phyloP scores from a whole-genome alignment of 305 asterid species.

The Rubia peregrina region DNA sequence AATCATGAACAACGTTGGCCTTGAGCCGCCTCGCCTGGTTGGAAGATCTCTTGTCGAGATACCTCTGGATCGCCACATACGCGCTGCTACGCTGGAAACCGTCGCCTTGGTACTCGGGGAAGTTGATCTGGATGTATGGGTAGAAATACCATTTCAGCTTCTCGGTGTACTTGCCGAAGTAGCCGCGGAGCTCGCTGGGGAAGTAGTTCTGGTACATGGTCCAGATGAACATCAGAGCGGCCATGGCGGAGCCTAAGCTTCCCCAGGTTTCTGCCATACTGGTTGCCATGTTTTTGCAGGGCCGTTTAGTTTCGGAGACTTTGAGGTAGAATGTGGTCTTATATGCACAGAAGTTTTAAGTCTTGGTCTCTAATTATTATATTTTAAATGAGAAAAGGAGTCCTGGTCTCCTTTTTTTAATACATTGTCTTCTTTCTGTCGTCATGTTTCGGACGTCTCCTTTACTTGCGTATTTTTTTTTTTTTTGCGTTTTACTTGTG shows the following conservation, averaged over 20 bases:
- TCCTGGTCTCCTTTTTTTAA: no score
- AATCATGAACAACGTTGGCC: not conserved
- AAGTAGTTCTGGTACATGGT: constrained; percentile 31
- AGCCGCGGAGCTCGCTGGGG: constrained; percentile 24
- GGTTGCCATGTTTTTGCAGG: no score
- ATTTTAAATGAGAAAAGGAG: no score
- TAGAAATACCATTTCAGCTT: no score
- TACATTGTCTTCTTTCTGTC: no score
- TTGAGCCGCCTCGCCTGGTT: not conserved
- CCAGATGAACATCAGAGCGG: constrained; percentile 29
- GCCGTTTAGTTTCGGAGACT: no score
- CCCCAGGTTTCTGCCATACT: not conserved
- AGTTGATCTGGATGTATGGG: not conserved
- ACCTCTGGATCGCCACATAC: not conserved
- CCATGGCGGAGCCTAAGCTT: not conserved
- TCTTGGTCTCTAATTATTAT: no score
- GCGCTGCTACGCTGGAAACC: not conserved
- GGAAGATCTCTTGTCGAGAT: not conserved
- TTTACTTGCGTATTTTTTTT: no score
- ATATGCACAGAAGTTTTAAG: no score
- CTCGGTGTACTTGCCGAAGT: not conserved
- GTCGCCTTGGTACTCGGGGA: constrained; percentile 30
- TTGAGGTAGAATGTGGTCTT: no score
- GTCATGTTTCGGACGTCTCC: no score
- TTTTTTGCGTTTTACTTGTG: no score